Evolutionary conservation across 1,284 basidiomycete genomes (phyloP).

Genomic region (Sanguinoderma infundibulare): DNA sequence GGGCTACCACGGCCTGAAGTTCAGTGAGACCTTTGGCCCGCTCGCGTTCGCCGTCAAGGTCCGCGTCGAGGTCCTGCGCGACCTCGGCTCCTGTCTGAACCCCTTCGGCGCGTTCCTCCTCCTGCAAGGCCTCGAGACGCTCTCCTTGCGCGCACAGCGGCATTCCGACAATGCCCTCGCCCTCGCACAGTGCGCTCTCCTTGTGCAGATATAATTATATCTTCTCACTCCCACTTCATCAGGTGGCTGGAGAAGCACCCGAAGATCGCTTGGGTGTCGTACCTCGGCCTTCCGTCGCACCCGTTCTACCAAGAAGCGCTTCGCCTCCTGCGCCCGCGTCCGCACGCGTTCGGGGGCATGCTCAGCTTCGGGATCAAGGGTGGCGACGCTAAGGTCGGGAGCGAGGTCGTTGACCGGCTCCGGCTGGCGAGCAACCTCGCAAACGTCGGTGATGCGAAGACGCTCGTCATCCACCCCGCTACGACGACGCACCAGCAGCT

Average conservation of each 20-base stretch:
- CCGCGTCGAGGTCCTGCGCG: constrained; percentile 77
- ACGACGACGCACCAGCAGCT: constrained; percentile 88
- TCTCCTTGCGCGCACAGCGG: constrained; percentile 78
- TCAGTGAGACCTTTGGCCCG: constrained; percentile 77
- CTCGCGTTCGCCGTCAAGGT: constrained; percentile 78
- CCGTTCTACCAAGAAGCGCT: constrained; percentile 65
- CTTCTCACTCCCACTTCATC: background rate
- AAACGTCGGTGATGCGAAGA: constrained; percentile 84
- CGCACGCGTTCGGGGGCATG: constrained; percentile 73
- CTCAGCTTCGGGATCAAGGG: constrained; percentile 80
- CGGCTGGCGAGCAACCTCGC: constrained; percentile 79
- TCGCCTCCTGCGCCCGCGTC: constrained; percentile 60
- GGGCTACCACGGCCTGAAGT: constrained; percentile 83
- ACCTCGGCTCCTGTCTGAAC: constrained; percentile 78
- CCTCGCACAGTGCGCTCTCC: constrained; percentile 59
- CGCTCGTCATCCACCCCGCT: constrained; percentile 83
- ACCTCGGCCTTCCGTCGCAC: constrained; percentile 76
- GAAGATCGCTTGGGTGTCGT: constrained; percentile 82
- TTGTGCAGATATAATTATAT: background rate
- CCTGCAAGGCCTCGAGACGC: constrained; percentile 88
- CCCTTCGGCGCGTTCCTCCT: constrained; percentile 86
- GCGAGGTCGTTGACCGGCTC: constrained; percentile 75
- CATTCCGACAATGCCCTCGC: constrained; percentile 79
- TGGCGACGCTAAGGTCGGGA: constrained; percentile 64
- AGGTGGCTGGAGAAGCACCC: constrained; percentile 74